These are phyloP conservation scores for Phoma sp. DNA, from an alignment of 2,329 filamentous ascomycete genomes.

Conservation along the genomic window DNA sequence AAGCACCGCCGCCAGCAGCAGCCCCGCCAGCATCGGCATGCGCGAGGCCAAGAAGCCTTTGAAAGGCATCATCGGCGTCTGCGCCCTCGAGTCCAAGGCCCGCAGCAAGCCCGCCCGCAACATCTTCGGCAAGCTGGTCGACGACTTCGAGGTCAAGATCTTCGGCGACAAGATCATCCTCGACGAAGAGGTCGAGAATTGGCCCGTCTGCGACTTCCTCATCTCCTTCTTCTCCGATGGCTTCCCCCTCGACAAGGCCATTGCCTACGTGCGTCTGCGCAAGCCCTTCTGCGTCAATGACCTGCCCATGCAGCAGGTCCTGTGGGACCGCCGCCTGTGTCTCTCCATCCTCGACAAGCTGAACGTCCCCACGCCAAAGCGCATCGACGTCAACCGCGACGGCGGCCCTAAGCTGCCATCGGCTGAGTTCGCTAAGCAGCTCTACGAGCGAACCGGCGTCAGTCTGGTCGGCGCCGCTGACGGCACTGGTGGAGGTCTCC, in stretches of 20 bases:
- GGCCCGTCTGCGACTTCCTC: conserved; percentile 94
- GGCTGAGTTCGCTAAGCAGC: conserved; percentile 77
- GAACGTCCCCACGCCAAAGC: conserved; percentile 84
- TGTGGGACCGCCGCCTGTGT: conserved; percentile 94
- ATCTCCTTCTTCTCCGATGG: conserved; percentile 99
- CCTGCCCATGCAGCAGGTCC: conserved; percentile 92
- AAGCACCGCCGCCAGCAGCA: conserved; percentile 83
- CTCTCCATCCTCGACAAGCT: conserved; percentile 87
- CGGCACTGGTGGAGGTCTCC: conserved; percentile 65
- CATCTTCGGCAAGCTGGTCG: conserved; percentile 89
- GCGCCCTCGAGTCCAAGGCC: conserved; percentile 93
- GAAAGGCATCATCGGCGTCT: conserved; percentile 82
- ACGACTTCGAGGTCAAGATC: conserved; percentile 95
- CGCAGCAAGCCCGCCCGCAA: conserved; percentile 96
- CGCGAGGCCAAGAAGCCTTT: conserved; percentile 58
- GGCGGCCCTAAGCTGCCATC: conserved; percentile 83
- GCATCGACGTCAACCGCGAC: conserved; percentile 90
- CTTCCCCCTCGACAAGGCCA: conserved; percentile 95
- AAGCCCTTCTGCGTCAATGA: conserved; percentile 99
- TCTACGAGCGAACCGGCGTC: conserved; percentile 82
- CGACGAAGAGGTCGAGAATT: conserved; percentile 95
- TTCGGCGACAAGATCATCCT: conserved; percentile 99
- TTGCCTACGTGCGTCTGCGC: conserved; percentile 89
- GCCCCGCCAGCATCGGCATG: conserved; percentile 69
- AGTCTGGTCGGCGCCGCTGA: conserved; percentile 73